Evolutionary conservation across 257 asterid genomes (phyloP).

Genomic region (Solanum bukasovii): DNA sequence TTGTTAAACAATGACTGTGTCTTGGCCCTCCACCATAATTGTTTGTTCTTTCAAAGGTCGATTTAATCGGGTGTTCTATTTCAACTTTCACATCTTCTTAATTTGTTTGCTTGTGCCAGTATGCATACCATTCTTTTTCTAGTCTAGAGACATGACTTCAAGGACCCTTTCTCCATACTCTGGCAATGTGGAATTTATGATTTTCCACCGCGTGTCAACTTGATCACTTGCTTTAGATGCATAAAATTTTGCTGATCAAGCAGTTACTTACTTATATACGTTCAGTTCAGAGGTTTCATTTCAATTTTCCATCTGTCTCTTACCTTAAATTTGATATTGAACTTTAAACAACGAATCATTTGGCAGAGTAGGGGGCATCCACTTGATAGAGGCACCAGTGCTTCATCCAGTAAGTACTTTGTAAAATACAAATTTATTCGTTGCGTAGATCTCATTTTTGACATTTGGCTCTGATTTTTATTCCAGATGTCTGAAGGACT

Average conservation of each 20-base stretch:
- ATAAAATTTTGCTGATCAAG: neutral
- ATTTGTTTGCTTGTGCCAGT: neutral
- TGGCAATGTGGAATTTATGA: neutral
- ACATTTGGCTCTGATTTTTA: conserved; percentile 3
- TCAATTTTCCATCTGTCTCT: neutral
- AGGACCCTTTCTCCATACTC: neutral
- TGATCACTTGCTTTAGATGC: neutral
- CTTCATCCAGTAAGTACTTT: conserved; percentile 54
- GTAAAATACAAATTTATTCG: neutral
- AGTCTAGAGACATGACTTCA: neutral
- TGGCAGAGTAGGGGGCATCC: conserved; percentile 95
- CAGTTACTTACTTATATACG: neutral
- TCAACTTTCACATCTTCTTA: neutral
- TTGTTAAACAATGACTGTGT: neutral
- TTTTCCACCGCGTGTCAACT: neutral
- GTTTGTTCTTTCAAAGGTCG: neutral
- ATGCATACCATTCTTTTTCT: neutral
- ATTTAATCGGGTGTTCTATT: neutral
- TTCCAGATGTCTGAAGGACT: conserved; percentile 87
- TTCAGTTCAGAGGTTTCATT: neutral
- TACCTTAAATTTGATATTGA: neutral
- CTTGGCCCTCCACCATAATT: neutral
- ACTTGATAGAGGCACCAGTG: conserved; percentile 70
- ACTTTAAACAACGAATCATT: conserved; percentile 3
- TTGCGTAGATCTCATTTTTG: neutral